Evolutionary conservation across 1,139 yeast genomes (phyloP), one percentile per base, ranked within the genome.

Genomic region (Komagataea norvegica): DNA sequence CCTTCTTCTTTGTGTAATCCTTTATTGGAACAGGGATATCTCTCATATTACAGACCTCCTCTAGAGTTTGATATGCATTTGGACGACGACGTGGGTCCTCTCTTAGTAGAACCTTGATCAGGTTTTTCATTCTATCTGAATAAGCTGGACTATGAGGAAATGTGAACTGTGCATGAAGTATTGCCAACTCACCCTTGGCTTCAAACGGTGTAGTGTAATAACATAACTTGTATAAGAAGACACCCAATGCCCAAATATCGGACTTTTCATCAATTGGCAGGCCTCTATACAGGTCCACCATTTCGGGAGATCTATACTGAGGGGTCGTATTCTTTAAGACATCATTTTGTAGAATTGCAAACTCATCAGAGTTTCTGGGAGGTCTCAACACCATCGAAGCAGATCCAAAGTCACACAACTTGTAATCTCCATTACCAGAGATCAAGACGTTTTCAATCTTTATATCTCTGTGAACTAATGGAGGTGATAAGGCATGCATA

Each of bases 141-240:
- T 68, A 71, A 1, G 46, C 48, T 0, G 79, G 78, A 28, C 54
- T 58, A 22, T 57, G 46, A 3, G 87, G 88, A 47, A 78, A 77
- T 19, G 67, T 68, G 56, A 73, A 79, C 36, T 73, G 69, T 3
- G 84, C 74, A 55, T 75, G 80, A 38, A 80, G 60, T 36, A 81
- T 79, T 3, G 85, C 85, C 48, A 77, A 61, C 46, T 76, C 83
- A 17, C 86, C 86, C 10, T 81, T 78, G 58, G 74, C 74, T 61
- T 91, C 98, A 60, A 91, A 91, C 1, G 98, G 98, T 0, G 98
- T 91, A 1, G 88, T 89, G 60, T 86, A 91, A 62, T 85, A 91
- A 57, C 97, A 85, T 41, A 91, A 66, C 59, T 93, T 91, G 67
- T 89, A 91, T 38, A 91, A 67, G 49, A 93, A 84, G 21, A 89